Base-by-base conservation (phyloP, 768 basidiomycete genomes). In the Lyophyllum decastes region DNA sequence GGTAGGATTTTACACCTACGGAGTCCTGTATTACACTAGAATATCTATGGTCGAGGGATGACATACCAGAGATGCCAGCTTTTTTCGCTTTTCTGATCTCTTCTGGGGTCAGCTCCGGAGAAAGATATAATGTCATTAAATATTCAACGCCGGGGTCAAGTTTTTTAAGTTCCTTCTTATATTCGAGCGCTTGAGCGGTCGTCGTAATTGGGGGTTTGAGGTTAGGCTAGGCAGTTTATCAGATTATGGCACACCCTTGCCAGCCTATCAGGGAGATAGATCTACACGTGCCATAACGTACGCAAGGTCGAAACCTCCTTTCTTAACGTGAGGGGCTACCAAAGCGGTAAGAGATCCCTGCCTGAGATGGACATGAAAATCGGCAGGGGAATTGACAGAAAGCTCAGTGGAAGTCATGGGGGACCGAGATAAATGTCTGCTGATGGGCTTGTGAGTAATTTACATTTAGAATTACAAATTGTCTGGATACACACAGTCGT, bases 111-210 rank as follows among this genome's bases (percentile, higher is more conserved):
- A 98, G 83, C 49, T 90, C 88, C 0, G 90, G 89, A 38, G 89
- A 92, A n/a, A 99, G 84, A 74, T 98, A 99, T 43, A 99, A 79
- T 1, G 95, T 96, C 92, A 98, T 96, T 25, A 99, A 79, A 76
- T 93, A 96, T 72, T 94, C 86, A 17, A 91, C 86, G 54, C 75
- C 73, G 14, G 92, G 84, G 48, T 93, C 92, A 58, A 97, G 86
- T 40, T 69, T 74, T 67, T 92, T 78, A 30, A 99, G 83, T 25
- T 85, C 75, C 17, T 82, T 76, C 69, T 88, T 89, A 78, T 99
- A 99, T 52, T 82, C 77, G 45, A 97, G 64, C 1, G 95, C 95
- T 64, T 86, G 83, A 9, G 86, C 86, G 7, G 92, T 91, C 9
- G 81, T 88, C 0, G 88, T 92, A 68, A 97, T 85, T 3, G 95